Conservation (phyloP, 2,329 filamentous ascomycete genomes). For the Penicillium hordei region DNA sequence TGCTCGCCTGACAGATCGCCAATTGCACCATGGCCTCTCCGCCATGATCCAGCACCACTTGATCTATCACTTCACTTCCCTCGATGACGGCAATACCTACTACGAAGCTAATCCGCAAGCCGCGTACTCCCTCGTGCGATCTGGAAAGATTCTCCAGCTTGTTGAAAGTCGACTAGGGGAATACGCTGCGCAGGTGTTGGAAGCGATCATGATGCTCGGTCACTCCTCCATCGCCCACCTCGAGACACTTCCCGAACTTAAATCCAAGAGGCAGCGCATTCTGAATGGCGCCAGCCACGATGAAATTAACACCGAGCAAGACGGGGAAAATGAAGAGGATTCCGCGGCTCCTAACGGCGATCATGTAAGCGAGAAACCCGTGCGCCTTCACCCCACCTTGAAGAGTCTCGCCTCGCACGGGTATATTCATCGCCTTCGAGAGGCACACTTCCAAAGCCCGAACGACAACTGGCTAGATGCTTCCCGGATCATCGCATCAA, state of each 20-base stretch:
- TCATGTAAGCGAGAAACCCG: conserved; percentile 22
- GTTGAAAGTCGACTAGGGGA: conserved; percentile 72
- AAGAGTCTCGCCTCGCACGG: conserved; percentile 43
- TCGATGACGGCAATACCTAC: conserved; percentile 62
- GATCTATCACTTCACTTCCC: conserved; percentile 68
- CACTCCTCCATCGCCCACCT: conserved; percentile 62
- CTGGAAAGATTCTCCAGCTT: conserved; percentile 76
- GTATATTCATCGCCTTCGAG: conserved; percentile 41
- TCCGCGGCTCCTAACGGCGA: conserved; percentile 33
- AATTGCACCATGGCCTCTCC: conserved; percentile 77
- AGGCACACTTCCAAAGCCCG: conserved; percentile 44
- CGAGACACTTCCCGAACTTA: conserved; percentile 40
- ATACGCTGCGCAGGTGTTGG: conserved; percentile 71
- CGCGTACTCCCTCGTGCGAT: conserved; percentile 78
- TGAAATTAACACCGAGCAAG: conserved; percentile 23
- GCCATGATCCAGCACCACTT: conserved; percentile 88
- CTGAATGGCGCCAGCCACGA: conserved; percentile 28
- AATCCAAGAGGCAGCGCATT: conserved; percentile 18
- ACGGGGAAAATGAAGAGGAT: conserved; percentile 42
- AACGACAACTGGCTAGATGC: conserved; percentile 43
- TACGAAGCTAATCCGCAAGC: conserved; percentile 82
- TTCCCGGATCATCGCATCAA: conserved; percentile 32
- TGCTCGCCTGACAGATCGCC: conserved; percentile 69
- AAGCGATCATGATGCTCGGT: conserved; percentile 73
- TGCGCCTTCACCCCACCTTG: conserved; percentile 39